A percentile compares a stretch with the other conserved stretches of the same genome.
phyloP scores from a whole-genome alignment of 1,284 basidiomycete species.

The Ustilago crameri region DNA sequence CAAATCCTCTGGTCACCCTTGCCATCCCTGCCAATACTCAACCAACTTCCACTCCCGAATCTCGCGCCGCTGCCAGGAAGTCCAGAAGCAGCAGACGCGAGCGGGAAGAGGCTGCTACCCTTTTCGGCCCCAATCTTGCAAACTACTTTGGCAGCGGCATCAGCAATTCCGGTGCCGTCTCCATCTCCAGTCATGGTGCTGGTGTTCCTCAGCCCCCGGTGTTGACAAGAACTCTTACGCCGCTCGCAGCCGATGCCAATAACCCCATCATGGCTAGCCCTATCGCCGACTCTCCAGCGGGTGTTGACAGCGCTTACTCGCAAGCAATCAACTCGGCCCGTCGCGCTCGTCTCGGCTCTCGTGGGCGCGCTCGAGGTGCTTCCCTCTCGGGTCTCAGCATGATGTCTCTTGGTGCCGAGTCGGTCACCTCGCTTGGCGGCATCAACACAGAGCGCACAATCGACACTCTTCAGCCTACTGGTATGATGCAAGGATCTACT shows the following conservation, averaged over 20 bases:
- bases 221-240: slow-evolving; percentile 16
- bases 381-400: slow-evolving; percentile 57
- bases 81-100: slow-evolving; percentile 44
- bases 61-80: slow-evolving; percentile 23
- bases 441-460: slow-evolving; percentile 26
- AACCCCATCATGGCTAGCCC: background rate
- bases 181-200: slow-evolving; percentile 35
- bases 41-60: slow-evolving; percentile 3
- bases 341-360: slow-evolving; percentile 50
- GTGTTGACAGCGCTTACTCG: slow-evolving; percentile 5
- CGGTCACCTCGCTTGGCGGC: slow-evolving; percentile 46
- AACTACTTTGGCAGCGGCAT: slow-evolving; percentile 60
- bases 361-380: slow-evolving; percentile 57
- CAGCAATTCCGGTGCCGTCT: slow-evolving; percentile 51
- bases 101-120: slow-evolving; percentile 56
- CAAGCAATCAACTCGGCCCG: slow-evolving; percentile 23
- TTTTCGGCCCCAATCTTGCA: slow-evolving; percentile 60
- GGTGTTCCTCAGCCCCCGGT: slow-evolving; percentile 24
- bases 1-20: slow-evolving; percentile 20
- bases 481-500: slow-evolving; percentile 52
- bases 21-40: slow-evolving; percentile 8
- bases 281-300: slow-evolving; percentile 4
- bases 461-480: slow-evolving; percentile 12
- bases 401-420: slow-evolving; percentile 52
- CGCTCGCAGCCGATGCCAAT: slow-evolving; percentile 10